Evolutionary conservation across 805 yeast genomes (phyloP).

Genomic region (Nakazawaea wickerhamii): DNA sequence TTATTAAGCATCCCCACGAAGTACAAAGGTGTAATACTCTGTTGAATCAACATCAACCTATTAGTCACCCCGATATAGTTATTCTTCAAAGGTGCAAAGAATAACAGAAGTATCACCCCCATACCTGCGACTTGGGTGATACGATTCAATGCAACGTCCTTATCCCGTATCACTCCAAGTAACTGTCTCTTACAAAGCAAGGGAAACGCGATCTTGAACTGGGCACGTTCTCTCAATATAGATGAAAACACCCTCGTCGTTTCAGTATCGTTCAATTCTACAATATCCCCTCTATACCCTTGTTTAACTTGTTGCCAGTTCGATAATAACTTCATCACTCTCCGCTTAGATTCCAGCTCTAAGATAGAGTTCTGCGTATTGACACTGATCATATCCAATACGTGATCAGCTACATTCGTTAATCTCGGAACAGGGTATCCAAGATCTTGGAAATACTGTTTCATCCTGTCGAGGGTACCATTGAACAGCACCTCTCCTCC

Average conservation of each 20-base stretch:
- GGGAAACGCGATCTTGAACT: conserved; percentile 23
- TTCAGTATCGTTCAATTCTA: background rate
- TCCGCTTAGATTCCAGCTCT: conserved; percentile 33
- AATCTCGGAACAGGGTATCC: conserved; percentile 48
- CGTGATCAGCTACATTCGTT: conserved; percentile 63
- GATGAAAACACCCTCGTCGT: conserved; percentile 15
- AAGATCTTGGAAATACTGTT: conserved; percentile 35
- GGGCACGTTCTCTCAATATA: conserved; percentile 17
- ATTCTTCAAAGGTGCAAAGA: conserved; percentile 47
- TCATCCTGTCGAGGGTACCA: conserved; percentile 42
- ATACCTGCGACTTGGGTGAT: conserved; percentile 51
- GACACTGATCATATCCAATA: conserved; percentile 51
- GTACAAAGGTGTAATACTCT: conserved; percentile 66
- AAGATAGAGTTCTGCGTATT: conserved; percentile 35
- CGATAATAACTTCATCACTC: conserved; percentile 34
- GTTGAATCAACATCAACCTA: conserved; percentile 68
- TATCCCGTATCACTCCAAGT: conserved; percentile 32
- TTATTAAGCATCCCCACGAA: conserved; percentile 79
- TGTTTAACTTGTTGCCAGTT: conserved; percentile 28
- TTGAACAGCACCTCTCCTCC: conserved; percentile 60
- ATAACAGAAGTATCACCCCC: conserved; percentile 56
- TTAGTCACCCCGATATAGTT: conserved; percentile 44
- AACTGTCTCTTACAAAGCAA: conserved; percentile 27
- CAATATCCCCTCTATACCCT: background rate
- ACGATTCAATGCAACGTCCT: conserved; percentile 53